These are phyloP conservation scores for Tricharina praecox DNA, from an alignment of 495 filamentous ascomycete species.

Conservation along the genomic window DNA sequence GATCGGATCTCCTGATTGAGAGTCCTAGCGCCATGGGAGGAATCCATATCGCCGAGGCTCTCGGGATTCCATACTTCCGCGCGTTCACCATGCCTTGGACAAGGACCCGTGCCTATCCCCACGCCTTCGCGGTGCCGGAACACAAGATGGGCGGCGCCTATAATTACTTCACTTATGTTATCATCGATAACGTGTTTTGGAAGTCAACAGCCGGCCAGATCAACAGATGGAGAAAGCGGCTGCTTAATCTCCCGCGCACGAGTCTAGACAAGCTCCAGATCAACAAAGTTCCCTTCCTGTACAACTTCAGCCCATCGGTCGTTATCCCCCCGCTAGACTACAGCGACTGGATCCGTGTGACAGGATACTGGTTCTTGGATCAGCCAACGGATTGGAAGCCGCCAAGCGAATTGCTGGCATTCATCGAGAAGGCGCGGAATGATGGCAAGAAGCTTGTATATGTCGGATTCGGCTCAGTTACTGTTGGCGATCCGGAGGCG, in stretches of 20 bases:
- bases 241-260: slow-evolving; percentile 61
- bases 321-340: slow-evolving; percentile 88
- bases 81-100: slow-evolving; percentile 99
- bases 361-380: slow-evolving; percentile 94
- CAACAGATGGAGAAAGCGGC: slow-evolving; percentile 77
- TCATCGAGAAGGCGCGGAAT: slow-evolving; percentile 59
- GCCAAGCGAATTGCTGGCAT: slow-evolving; percentile 52
- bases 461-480: slow-evolving; percentile 90
- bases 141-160: slow-evolving; percentile 87
- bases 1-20: slow-evolving; percentile 79
- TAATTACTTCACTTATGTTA: slow-evolving; percentile 88
- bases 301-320: slow-evolving; percentile 88
- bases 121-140: slow-evolving; percentile 90
- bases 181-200: slow-evolving; percentile 97
- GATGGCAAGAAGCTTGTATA: slow-evolving; percentile 91
- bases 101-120: slow-evolving; percentile 83
- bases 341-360: slow-evolving; percentile 93
- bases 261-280: slow-evolving; percentile 80
- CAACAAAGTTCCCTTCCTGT: slow-evolving; percentile 92
- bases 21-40: slow-evolving; percentile 95
- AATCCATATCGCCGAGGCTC: slow-evolving; percentile 94
- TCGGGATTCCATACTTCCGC: slow-evolving; percentile 87
- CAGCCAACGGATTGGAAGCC: slow-evolving; percentile 52
- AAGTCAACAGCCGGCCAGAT: slow-evolving; percentile 78
- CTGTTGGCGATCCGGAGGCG: slow-evolving; percentile 76